Evolutionary conservation across 306 rosid species (phyloP), one percentile per base, ranked within the genome.

Genomic region (Biancaea sappan): DNA sequence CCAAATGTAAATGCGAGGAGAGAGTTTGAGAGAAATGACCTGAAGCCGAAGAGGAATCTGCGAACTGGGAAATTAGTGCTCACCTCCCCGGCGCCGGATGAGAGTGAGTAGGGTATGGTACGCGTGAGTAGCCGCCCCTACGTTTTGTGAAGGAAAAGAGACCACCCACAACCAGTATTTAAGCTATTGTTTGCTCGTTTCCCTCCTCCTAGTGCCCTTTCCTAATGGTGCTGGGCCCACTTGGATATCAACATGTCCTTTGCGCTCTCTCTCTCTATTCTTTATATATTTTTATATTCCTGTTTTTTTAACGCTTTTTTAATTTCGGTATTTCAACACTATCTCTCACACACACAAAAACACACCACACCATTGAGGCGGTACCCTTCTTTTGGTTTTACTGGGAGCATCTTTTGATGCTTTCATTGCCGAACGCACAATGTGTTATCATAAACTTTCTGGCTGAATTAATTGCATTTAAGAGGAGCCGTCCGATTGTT

Each of bases 151-250:
- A 16, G 18, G 24, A 7, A 41, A 62, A 10, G 51, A 4, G 10
- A 4, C 1, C 1, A 2, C 29, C 1, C 22, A 34, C n/a, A n/a
- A n/a, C 47, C 14, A 0, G 46, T 72, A 81, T 81, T 81, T 81
- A 81, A 76, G 79, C 79, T 54, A 21, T 52, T 25, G 2, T 22
- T 35, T 29, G 68, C 63, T 52, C 19, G 2, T 22, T 35, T 29
- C 73, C 63, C 75, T 29, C 74, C 73, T 21, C 29, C 0, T 4
- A 1, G 1, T 24, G 25, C 37, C 0, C 18, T 19, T 40, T 59
- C n/a, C 69, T 22, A 14, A 6, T 3, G 15, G 13, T 5, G 44
- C 56, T 3, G 66, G 46, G 8, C 44, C 44, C 66, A 46, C 8
- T 2, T 34, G 66, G 48, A 19, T 19, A n/a, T 62, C 48, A 35